Evolutionary conservation across 2,329 filamentous ascomycete species (phyloP).

Genomic region (Xenosphaeropsis pyriputrescens): DNA sequence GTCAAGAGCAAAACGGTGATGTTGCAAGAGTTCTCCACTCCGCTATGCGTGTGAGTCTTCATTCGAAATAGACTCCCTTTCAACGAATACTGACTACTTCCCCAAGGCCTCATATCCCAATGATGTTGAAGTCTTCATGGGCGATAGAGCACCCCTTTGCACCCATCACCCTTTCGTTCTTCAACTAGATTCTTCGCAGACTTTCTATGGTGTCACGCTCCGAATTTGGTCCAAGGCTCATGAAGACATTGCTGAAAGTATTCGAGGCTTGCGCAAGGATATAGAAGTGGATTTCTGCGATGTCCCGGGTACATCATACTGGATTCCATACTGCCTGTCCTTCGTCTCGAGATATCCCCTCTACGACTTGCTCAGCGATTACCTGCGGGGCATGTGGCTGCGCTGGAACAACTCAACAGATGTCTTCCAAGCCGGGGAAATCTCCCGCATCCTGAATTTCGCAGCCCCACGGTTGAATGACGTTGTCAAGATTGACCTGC

Average conservation of each 20-base stretch:
- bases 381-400: conserved; percentile 98
- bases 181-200: conserved; percentile 96
- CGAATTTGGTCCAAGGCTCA: conserved; percentile 97
- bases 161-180: conserved; percentile 96
- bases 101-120: conserved; percentile 89
- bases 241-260: conserved; percentile 96
- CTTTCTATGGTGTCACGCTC: conserved; percentile 94
- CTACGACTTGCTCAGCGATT: conserved; percentile 93
- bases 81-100: no score
- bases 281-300: conserved; percentile 95
- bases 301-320: conserved; percentile 90
- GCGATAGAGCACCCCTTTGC: conserved; percentile 89
- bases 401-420: conserved; percentile 99
- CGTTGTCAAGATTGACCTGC: conserved; percentile 97
- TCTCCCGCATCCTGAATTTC: conserved; percentile 95
- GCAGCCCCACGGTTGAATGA: conserved; percentile 92
- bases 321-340: conserved; percentile 97
- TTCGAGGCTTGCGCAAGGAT: conserved; percentile 84
- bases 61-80: background rate
- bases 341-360: conserved; percentile 94
- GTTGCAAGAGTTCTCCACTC: conserved; percentile 85
- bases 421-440: conserved; percentile 96
- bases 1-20: conserved; percentile 94
- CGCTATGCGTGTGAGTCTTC: conserved; percentile 73
- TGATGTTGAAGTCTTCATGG: conserved; percentile 97